Conservation (phyloP, 352 stramenopile genomes). For the Globisporangium solare region DNA sequence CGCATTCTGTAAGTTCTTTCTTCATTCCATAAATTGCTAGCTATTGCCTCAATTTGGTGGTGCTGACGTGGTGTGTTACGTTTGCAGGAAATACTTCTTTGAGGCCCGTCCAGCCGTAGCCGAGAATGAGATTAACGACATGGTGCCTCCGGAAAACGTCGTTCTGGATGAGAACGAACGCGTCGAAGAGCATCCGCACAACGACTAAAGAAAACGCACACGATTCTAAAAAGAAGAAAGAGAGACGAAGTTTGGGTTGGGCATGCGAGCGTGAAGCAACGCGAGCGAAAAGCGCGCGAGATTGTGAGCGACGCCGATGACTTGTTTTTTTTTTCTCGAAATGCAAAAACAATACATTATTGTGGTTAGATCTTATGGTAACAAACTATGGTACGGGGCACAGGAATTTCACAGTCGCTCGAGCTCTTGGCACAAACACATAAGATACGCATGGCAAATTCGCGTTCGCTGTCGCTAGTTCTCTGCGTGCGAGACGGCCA, state of each 20-base stretch:
- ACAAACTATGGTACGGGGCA: slow-evolving; percentile 9
- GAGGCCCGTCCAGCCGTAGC: slow-evolving; percentile 43
- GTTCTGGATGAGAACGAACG: slow-evolving; percentile 31
- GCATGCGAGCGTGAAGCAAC: background rate
- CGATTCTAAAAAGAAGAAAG: background rate
- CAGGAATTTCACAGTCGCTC: background rate
- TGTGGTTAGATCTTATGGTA: slow-evolving; percentile 8
- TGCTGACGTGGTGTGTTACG: no score
- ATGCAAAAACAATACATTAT: slow-evolving; percentile 8
- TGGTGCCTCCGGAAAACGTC: slow-evolving; percentile 34
- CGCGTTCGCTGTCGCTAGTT: slow-evolving; percentile 25
- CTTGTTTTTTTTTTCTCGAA: slow-evolving; percentile 1
- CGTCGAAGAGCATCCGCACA: slow-evolving; percentile 39
- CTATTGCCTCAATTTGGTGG: no score
- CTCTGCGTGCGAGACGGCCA: slow-evolving; percentile 24
- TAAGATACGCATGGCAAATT: no score
- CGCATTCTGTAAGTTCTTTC: slow-evolving; percentile 75
- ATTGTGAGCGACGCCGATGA: no score
- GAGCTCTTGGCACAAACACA: background rate
- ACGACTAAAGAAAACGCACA: slow-evolving; percentile 29
- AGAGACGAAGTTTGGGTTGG: background rate
- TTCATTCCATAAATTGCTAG: no score
- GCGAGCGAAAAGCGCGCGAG: background rate
- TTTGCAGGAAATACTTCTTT: slow-evolving; percentile 53
- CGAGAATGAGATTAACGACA: slow-evolving; percentile 60